These are phyloP conservation scores for Mycena alexandri DNA, from an alignment of 768 basidiomycete species.

Conservation along the genomic window DNA sequence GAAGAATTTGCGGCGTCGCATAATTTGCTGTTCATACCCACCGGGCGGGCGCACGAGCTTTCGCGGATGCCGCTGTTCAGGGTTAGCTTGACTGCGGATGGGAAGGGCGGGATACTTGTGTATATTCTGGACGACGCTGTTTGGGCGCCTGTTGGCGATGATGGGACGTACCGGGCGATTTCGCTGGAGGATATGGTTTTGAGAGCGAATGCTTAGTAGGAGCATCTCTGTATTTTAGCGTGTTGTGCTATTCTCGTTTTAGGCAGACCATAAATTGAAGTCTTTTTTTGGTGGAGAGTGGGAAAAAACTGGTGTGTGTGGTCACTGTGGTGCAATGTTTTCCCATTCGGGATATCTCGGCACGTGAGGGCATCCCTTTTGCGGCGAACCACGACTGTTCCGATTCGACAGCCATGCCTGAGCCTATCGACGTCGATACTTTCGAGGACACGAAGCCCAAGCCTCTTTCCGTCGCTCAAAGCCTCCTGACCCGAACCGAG, in stretches of 20 bases:
- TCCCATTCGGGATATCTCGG: too few species aligned
- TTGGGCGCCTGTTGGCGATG: constrained; percentile 76
- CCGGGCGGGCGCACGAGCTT: constrained; percentile 84
- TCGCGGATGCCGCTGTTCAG: constrained; percentile 93
- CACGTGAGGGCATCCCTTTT: too few species aligned
- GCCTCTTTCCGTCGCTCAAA: neutral
- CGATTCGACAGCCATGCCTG: too few species aligned
- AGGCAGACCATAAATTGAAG: too few species aligned
- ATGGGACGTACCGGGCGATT: constrained; percentile 80
- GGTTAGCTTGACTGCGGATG: constrained; percentile 82
- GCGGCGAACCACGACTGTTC: too few species aligned
- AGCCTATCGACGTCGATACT: neutral
- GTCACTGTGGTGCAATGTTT: neutral
- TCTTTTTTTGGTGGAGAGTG: too few species aligned
- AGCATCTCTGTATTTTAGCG: neutral
- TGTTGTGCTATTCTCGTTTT: too few species aligned
- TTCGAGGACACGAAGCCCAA: neutral
- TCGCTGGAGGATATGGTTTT: constrained; percentile 91
- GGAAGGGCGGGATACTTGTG: constrained; percentile 87
- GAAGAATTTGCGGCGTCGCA: constrained; percentile 90
- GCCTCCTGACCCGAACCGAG: neutral
- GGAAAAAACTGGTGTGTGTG: too few species aligned
- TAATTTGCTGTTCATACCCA: constrained; percentile 91
- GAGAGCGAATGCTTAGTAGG: constrained; percentile 55
- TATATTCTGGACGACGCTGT: constrained; percentile 96